phyloP scores from a whole-genome alignment of 371 early-diverging fungal species.

The Capillidium heterosporum region DNA sequence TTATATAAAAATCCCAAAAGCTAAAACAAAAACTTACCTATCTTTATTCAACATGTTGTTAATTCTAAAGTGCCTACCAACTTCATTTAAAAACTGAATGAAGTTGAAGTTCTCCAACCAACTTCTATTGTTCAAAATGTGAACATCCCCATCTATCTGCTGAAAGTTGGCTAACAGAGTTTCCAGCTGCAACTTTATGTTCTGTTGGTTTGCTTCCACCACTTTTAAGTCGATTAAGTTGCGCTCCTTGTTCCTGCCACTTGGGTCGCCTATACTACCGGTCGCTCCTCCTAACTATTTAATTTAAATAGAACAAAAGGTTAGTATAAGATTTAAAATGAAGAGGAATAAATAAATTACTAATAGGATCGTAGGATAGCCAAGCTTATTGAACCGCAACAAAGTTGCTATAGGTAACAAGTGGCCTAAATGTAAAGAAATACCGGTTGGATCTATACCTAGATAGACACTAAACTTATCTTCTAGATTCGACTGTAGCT shows the following conservation, averaged over 20 bases:
- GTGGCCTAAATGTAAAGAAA: constrained; percentile 1
- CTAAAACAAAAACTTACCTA: constrained; percentile 23
- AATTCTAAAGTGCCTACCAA: constrained; percentile 66
- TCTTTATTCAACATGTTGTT: constrained; percentile 75
- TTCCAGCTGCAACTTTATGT: constrained; percentile 48
- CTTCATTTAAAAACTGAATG: constrained; percentile 53
- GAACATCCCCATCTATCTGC: constrained; percentile 18
- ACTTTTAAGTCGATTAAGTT: constrained; percentile 29
- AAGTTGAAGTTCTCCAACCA: constrained; percentile 70
- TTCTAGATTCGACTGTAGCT: too few species aligned
- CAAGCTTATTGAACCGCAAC: constrained; percentile 11
- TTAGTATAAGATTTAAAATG: too few species aligned
- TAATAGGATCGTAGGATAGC: constrained; percentile 57
- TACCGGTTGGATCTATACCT: neutral
- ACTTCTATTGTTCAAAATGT: constrained; percentile 58
- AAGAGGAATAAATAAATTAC: neutral
- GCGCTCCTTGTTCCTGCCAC: constrained; percentile 68
- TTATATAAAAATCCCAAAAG: neutral
- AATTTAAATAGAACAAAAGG: neutral
- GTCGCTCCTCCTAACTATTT: constrained; percentile 82
- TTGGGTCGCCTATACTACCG: constrained; percentile 86
- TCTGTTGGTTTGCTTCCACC: constrained; percentile 38
- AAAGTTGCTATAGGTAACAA: neutral
- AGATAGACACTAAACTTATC: neutral
- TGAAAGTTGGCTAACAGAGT: constrained; percentile 50